Percentiles rank a stretch among this genome's conserved stretches.
These are phyloP conservation scores for Aureobasidium sp. DNA, from an alignment of 2,329 filamentous ascomycete genomes.

Conservation along the genomic window DNA sequence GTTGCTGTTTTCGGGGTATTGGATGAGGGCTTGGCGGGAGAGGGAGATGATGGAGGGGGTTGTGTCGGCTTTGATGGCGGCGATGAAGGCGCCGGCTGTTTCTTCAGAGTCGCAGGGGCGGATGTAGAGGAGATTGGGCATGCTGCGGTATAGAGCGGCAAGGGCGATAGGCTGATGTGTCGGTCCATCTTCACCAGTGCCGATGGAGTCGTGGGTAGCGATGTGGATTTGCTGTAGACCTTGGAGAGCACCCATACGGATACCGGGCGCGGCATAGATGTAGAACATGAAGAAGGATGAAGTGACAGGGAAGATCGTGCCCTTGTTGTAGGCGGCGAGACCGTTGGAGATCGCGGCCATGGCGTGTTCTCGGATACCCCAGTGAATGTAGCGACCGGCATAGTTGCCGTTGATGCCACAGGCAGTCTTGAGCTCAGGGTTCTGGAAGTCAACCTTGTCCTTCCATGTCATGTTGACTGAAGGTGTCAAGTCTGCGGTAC, in stretches of 20 bases:
- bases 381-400: constrained; percentile 47
- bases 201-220: constrained; percentile 34
- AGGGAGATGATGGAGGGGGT: constrained; percentile 40
- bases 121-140: constrained; percentile 35
- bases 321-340: constrained; percentile 32
- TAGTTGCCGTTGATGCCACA: constrained; percentile 50
- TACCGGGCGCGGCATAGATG: constrained; percentile 32
- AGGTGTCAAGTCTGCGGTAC: constrained; percentile 32
- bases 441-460: constrained; percentile 45
- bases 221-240: constrained; percentile 32
- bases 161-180: constrained; percentile 35
- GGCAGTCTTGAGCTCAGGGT: constrained; percentile 27
- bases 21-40: constrained; percentile 36
- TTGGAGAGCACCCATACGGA: constrained; percentile 34
- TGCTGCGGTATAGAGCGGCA: constrained; percentile 30
- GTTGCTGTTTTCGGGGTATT: constrained; percentile 31
- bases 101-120: constrained; percentile 32
- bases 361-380: constrained; percentile 55
- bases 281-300: constrained; percentile 37
- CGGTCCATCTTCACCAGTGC: constrained; percentile 32
- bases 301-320: constrained; percentile 32
- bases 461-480: constrained; percentile 36
- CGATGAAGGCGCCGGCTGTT: constrained; percentile 37
- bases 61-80: constrained; percentile 34
- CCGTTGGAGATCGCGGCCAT: constrained; percentile 49